phyloP scores from a whole-genome alignment of 345 rosid species.

The Erucastrum elatum region DNA sequence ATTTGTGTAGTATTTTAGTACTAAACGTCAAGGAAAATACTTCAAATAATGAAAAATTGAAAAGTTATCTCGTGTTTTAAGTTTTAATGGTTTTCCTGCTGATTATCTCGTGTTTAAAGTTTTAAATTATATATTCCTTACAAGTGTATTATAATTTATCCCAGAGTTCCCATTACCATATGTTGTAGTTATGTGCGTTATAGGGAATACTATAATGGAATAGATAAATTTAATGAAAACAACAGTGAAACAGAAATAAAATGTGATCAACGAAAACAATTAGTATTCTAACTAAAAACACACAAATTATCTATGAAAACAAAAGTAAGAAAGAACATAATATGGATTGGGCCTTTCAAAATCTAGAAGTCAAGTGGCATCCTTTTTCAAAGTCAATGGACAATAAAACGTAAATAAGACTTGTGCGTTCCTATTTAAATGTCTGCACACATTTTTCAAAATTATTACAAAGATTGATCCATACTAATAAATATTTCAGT shows the following conservation, averaged over 20 bases:
- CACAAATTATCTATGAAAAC: not conserved
- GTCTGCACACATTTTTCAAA: constrained; percentile 17
- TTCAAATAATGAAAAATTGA: not conserved
- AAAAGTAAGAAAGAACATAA: not conserved
- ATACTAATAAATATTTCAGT: not conserved
- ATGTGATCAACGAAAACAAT: not conserved
- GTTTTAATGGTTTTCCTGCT: not conserved
- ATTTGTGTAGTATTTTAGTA: not conserved
- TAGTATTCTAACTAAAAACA: not conserved
- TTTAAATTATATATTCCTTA: not conserved
- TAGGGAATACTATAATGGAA: not conserved
- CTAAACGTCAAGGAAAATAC: not conserved
- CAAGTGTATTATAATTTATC: not conserved
- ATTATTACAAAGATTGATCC: not conserved
- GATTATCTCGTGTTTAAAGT: not conserved
- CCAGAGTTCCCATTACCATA: not conserved
- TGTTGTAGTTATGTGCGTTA: not conserved
- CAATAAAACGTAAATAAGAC: constrained; percentile 26
- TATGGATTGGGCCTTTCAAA: constrained; percentile 14
- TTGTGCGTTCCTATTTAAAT: constrained; percentile 16
- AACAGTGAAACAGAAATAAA: not conserved
- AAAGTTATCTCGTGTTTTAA: not conserved
- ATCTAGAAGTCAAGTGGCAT: constrained; percentile 31
- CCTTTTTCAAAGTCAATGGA: constrained; percentile 39
- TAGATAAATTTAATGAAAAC: not conserved